Evolutionary conservation across 2,329 filamentous ascomycete genomes (phyloP).

Genomic region (Colletotrichum theobromicola): DNA sequence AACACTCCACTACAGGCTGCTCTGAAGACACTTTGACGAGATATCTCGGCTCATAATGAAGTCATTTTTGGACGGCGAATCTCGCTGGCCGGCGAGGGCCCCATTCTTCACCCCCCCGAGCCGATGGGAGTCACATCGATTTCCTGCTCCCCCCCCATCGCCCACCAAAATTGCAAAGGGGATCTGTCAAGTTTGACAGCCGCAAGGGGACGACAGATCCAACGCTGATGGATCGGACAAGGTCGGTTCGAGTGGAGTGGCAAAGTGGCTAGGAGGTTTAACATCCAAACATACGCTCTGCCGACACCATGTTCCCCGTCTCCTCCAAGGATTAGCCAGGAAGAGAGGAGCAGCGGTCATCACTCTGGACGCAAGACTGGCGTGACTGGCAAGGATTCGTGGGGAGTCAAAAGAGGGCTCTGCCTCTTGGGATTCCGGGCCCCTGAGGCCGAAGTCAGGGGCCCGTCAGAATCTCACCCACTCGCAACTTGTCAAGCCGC

Average conservation of each 20-base stretch:
- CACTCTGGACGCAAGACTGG: constrained; percentile 14
- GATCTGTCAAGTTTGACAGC: constrained; percentile 24
- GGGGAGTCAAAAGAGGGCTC: neutral
- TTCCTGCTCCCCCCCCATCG: neutral
- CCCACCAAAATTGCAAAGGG: constrained; percentile 15
- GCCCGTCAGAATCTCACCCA: constrained; percentile 2
- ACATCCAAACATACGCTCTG: constrained; percentile 19
- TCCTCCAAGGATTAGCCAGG: constrained; percentile 12
- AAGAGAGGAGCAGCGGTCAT: constrained; percentile 7
- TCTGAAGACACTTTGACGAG: neutral
- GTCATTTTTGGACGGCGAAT: constrained; percentile 2
- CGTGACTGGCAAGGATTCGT: constrained; percentile 13
- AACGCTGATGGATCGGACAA: constrained; percentile 22
- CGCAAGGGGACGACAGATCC: constrained; percentile 19
- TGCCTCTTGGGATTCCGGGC: neutral
- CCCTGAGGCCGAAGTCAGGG: constrained; percentile 10
- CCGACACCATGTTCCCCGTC: constrained; percentile 12
- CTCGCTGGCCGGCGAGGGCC: neutral
- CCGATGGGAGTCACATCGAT: constrained; percentile 1
- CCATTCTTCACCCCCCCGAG: neutral
- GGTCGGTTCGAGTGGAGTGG: constrained; percentile 15
- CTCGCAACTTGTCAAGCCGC: constrained; percentile 2
- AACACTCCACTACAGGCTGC: neutral
- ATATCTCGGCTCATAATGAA: constrained; percentile 21
- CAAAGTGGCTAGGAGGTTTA: constrained; percentile 15